Evolutionary conservation across 192 early-diverging fungal species (phyloP).

Genomic region (Allomyces macrogynus): DNA sequence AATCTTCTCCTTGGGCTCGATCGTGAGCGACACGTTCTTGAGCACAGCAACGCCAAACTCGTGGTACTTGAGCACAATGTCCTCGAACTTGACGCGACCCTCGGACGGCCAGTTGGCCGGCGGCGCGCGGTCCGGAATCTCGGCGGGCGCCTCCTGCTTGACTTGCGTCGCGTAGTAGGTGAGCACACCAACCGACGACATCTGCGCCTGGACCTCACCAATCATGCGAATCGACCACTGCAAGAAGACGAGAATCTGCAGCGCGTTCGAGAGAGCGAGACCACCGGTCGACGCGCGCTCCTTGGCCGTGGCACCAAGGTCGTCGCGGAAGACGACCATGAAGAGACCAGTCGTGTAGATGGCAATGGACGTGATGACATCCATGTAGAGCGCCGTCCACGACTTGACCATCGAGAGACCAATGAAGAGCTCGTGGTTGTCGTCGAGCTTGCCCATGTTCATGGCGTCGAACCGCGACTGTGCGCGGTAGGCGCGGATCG

Average conservation of each 20-base stretch:
- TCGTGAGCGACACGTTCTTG: constrained; percentile 16
- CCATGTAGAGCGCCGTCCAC: constrained; percentile 39
- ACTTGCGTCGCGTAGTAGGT: constrained; percentile 23
- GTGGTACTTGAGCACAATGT: constrained; percentile 46
- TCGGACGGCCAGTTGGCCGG: constrained; percentile 5
- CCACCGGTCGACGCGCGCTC: constrained; percentile 23
- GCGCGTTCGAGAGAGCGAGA: constrained; percentile 39
- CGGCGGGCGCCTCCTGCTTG: constrained; percentile 22
- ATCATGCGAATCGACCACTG: constrained; percentile 39
- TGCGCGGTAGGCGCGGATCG: constrained; percentile 40
- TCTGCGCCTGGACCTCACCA: constrained; percentile 28
- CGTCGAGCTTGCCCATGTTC: constrained; percentile 39
- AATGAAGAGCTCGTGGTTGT: constrained; percentile 46
- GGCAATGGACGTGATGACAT: constrained; percentile 36
- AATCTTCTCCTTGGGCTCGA: constrained; percentile 19
- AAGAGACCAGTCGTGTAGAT: constrained; percentile 44
- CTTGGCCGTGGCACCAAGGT: constrained; percentile 8
- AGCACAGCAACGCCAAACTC: constrained; percentile 30
- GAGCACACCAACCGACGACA: constrained; percentile 36
- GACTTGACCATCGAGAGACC: constrained; percentile 25
- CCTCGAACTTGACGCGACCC: constrained; percentile 36
- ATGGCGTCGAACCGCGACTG: constrained; percentile 31
- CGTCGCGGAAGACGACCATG: constrained; percentile 18
- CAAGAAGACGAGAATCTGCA: constrained; percentile 44
- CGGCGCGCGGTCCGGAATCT: constrained; percentile 20